Conservation (phyloP, 2,329 filamentous ascomycete species). For the Volutella citrinella region DNA sequence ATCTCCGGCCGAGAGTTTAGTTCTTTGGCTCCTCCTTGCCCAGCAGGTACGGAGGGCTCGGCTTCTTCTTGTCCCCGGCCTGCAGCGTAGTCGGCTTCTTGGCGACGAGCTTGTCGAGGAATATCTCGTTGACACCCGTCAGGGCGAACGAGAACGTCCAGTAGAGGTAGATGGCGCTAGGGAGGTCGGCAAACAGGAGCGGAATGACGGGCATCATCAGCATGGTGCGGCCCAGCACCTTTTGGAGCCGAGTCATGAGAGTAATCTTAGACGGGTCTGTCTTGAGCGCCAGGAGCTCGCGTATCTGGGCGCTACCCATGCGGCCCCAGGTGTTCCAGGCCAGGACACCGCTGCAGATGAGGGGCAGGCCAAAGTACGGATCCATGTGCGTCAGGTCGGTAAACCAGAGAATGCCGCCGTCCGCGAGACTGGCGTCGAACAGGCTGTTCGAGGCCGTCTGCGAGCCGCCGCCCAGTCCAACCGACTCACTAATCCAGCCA, state of each 20-base stretch:
- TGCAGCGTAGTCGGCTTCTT: constrained; percentile 15
- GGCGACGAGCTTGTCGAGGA: constrained; percentile 24
- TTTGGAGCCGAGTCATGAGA: constrained; percentile 20
- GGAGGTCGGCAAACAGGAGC: constrained; percentile 32
- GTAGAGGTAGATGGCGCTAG: constrained; percentile 40
- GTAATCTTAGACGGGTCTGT: constrained; percentile 11
- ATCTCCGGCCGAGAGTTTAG: too few relatives aligned
- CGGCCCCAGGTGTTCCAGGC: constrained; percentile 27
- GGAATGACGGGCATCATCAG: constrained; percentile 34
- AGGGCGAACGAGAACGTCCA: constrained; percentile 37
- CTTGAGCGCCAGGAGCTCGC: constrained; percentile 21
- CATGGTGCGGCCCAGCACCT: constrained; percentile 27
- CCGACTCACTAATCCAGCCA: constrained; percentile 28
- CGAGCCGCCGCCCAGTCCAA: constrained; percentile 25
- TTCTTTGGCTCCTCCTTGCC: too few relatives aligned
- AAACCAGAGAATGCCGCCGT: constrained; percentile 56
- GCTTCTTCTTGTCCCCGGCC: constrained; percentile 6
- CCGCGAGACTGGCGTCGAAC: constrained; percentile 39
- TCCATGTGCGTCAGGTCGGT: constrained; percentile 50
- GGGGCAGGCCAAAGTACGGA: constrained; percentile 47
- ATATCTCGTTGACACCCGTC: constrained; percentile 29
- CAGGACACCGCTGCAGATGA: constrained; percentile 30
- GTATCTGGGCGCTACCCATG: constrained; percentile 26
- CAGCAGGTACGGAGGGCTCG: constrained; percentile 21
- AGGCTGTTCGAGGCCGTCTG: constrained; percentile 19